Percentiles rank a stretch among this genome's conserved stretches.
phyloP scores from a whole-genome alignment of 2,329 filamentous ascomycete genomes.

The Xylariaceae sp. region DNA sequence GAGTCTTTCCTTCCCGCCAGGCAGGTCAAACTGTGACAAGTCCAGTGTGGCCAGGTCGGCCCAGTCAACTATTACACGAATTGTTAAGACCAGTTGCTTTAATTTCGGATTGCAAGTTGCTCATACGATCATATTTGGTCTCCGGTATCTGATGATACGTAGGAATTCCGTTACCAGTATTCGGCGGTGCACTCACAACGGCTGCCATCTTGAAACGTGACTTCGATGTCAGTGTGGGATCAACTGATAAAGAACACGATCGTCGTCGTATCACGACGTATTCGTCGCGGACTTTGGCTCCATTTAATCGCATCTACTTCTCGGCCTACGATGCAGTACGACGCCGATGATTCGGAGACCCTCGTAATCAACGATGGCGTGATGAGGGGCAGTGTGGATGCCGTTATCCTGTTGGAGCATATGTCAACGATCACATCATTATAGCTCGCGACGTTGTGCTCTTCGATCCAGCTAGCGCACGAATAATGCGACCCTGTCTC shows the following conservation, averaged over 20 bases:
- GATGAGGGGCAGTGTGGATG: slow-evolving; percentile 18
- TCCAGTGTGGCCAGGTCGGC: slow-evolving; percentile 58
- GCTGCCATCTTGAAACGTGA: slow-evolving; percentile 17
- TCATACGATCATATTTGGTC: slow-evolving; percentile 35
- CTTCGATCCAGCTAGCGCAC: background rate
- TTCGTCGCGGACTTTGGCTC: background rate
- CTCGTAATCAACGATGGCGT: slow-evolving; percentile 16
- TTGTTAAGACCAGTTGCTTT: background rate
- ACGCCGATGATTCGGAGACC: slow-evolving; percentile 2
- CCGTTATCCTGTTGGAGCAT: background rate
- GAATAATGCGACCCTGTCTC: background rate
- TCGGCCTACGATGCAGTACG: slow-evolving; percentile 9
- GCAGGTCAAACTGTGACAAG: slow-evolving; percentile 50
- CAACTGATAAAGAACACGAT: background rate
- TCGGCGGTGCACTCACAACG: slow-evolving; percentile 16
- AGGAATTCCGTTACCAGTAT: slow-evolving; percentile 19
- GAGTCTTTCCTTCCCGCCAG: slow-evolving; percentile 52
- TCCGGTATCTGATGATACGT: slow-evolving; percentile 35
- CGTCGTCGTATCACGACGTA: background rate
- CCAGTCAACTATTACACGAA: slow-evolving; percentile 40
- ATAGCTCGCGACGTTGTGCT: background rate
- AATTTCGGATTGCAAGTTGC: background rate
- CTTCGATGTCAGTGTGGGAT: background rate
- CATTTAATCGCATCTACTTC: background rate
- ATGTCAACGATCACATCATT: background rate